Evolutionary conservation across 2,329 filamentous ascomycete species (phyloP).

Genomic region (Hypoxylon rubiginosum): DNA sequence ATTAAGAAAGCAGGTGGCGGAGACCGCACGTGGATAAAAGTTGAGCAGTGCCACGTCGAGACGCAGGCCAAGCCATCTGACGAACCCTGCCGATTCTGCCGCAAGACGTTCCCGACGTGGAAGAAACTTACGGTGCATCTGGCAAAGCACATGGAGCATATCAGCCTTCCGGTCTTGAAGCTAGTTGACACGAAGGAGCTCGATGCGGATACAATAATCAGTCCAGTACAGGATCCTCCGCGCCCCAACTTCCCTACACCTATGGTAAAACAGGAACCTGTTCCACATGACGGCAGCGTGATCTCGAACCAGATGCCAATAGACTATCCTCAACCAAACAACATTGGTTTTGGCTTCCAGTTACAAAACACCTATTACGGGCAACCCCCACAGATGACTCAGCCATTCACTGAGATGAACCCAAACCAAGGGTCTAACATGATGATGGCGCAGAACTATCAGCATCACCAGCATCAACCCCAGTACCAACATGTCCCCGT

Average conservation of each 20-base stretch:
- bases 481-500: constrained; percentile 52
- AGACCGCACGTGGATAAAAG: constrained; percentile 80
- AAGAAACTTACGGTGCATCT: constrained; percentile 95
- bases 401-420: constrained; percentile 34
- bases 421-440: constrained; percentile 39
- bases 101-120: constrained; percentile 84
- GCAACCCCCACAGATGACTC: constrained; percentile 33
- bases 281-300: constrained; percentile 37
- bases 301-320: constrained; percentile 35
- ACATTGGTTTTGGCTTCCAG: constrained; percentile 41
- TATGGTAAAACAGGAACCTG: constrained; percentile 51
- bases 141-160: constrained; percentile 93
- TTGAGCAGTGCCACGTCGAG: constrained; percentile 82
- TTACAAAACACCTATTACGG: constrained; percentile 45
- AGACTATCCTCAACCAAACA: constrained; percentile 37
- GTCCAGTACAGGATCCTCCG: constrained; percentile 72
- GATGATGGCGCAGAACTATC: constrained; percentile 45
- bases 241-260: constrained; percentile 55
- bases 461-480: constrained; percentile 28
- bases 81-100: constrained; percentile 90
- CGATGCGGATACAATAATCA: constrained; percentile 74
- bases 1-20: constrained; percentile 69
- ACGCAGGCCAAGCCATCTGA: constrained; percentile 75
- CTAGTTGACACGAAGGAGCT: constrained; percentile 68
- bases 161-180: constrained; percentile 83